A percentile compares a stretch with the other conserved stretches of the same genome.
Conservation (phyloP, 2,329 filamentous ascomycete species). For the Fusarium setosum region DNA sequence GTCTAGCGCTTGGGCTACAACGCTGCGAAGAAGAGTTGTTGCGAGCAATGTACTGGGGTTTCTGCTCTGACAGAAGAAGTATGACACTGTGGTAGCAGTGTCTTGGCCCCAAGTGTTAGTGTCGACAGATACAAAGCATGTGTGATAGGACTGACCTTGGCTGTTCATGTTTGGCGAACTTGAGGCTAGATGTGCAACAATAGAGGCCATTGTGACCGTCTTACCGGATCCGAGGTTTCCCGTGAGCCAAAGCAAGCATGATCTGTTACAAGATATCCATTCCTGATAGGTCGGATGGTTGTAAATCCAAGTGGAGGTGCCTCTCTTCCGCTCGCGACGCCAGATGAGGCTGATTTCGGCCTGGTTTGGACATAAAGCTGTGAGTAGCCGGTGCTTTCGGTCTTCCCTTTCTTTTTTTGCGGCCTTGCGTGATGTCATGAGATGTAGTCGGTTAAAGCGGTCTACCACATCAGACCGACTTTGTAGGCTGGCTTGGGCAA, state of each 20-base stretch:
- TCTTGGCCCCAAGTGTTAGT: neutral
- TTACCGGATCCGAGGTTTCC: neutral
- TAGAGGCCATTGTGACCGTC: neutral
- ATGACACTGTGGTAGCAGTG: neutral
- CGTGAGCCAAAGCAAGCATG: neutral
- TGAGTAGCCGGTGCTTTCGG: neutral
- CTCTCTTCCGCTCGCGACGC: neutral
- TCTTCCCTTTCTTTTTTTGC: neutral
- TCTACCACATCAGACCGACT: neutral
- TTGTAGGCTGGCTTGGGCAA: neutral
- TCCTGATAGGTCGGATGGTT: neutral
- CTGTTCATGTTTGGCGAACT: neutral
- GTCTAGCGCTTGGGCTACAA: neutral
- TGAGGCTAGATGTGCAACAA: neutral
- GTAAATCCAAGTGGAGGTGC: neutral
- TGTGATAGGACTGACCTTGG: neutral
- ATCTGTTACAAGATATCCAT: neutral
- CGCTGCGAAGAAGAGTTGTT: neutral
- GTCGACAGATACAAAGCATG: fast-evolving
- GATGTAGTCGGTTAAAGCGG: neutral
- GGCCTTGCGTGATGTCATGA: neutral
- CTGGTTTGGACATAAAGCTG: neutral
- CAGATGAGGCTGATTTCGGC: neutral
- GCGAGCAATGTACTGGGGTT: neutral
- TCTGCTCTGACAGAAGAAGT: neutral